phyloP scores from a whole-genome alignment of 495 filamentous ascomycete genomes.

The Aspergillus panamensis region DNA sequence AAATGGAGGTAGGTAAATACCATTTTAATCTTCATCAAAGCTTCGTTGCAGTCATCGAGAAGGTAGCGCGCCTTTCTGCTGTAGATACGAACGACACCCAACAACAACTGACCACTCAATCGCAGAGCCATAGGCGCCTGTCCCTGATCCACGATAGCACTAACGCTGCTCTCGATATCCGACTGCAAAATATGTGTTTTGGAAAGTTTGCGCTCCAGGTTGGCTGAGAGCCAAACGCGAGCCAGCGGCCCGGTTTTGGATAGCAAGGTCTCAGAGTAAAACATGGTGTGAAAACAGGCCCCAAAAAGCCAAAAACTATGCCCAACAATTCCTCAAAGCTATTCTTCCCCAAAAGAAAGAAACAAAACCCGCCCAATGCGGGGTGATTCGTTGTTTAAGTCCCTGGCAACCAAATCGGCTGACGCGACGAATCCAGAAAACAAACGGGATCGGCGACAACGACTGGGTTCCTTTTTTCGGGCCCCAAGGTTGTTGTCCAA shows the following conservation, averaged over 20 bases:
- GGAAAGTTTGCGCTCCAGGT: slow-evolving; percentile 93
- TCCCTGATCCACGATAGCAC: slow-evolving; percentile 88
- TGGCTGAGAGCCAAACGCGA: slow-evolving; percentile 96
- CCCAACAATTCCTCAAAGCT: slow-evolving; percentile 7
- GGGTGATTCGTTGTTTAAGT: slow-evolving; percentile 37
- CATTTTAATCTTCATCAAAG: slow-evolving; percentile 97
- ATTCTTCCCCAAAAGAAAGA: slow-evolving; percentile 15
- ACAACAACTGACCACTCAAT: slow-evolving; percentile 85
- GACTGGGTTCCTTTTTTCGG: slow-evolving; percentile 9
- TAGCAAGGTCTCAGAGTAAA: slow-evolving; percentile 94
- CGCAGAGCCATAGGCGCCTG: slow-evolving; percentile 94
- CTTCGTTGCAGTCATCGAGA: slow-evolving; percentile 95
- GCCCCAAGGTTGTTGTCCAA: slow-evolving; percentile 4
- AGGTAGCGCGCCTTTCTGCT: slow-evolving; percentile 95
- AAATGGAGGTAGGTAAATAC: slow-evolving; percentile 46
- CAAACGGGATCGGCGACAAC: slow-evolving; percentile 31
- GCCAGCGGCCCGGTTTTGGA: slow-evolving; percentile 96
- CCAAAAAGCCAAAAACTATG: slow-evolving; percentile 7
- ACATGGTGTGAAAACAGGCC: slow-evolving; percentile 59
- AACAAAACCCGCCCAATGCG: slow-evolving; percentile 38
- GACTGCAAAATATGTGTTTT: slow-evolving; percentile 92
- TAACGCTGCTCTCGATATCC: slow-evolving; percentile 88
- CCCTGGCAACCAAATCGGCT: slow-evolving; percentile 25
- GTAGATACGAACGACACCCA: slow-evolving; percentile 96
- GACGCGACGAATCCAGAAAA: slow-evolving; percentile 41